Conservation (phyloP, 805 yeast species). For the Wickerhamiella allomyrinae region DNA sequence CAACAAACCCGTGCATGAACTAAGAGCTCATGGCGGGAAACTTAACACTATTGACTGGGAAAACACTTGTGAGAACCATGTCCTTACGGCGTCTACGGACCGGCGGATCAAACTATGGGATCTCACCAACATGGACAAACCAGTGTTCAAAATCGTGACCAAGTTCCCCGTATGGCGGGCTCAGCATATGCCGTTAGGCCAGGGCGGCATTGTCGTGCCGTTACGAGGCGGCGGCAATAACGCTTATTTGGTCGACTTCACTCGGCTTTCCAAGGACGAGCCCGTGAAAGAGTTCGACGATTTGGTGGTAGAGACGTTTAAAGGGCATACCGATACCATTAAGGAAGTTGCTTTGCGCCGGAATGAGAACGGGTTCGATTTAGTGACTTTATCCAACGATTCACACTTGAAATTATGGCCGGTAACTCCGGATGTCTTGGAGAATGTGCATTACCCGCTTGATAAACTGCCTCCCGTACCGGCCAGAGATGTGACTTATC, state of each 20-base stretch:
- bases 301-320: conserved; percentile 44
- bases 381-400: conserved; percentile 91
- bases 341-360: conserved; percentile 81
- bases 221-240: conserved; percentile 69
- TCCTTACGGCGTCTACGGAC: conserved; percentile 81
- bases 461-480: conserved; percentile 3
- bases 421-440: conserved; percentile 34
- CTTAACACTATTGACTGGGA: conserved; percentile 84
- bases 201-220: conserved; percentile 81
- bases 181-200: conserved; percentile 77
- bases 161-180: conserved; percentile 85
- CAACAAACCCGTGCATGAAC: conserved; percentile 51
- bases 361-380: conserved; percentile 72
- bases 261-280: conserved; percentile 27
- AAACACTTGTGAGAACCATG: conserved; percentile 38
- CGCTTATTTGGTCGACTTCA: conserved; percentile 32
- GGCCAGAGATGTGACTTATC: conserved; percentile 5
- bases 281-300: conserved; percentile 18
- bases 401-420: conserved; percentile 78
- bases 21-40: conserved; percentile 69
- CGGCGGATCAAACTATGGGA: conserved; percentile 70
- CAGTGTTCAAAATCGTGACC: conserved; percentile 48
- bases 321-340: conserved; percentile 74
- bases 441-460: conserved; percentile 24
- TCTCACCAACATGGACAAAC: conserved; percentile 24